Evolutionary conservation across 108 stramenopile genomes (phyloP).

Genomic region (Cyclotella atomus): DNA sequence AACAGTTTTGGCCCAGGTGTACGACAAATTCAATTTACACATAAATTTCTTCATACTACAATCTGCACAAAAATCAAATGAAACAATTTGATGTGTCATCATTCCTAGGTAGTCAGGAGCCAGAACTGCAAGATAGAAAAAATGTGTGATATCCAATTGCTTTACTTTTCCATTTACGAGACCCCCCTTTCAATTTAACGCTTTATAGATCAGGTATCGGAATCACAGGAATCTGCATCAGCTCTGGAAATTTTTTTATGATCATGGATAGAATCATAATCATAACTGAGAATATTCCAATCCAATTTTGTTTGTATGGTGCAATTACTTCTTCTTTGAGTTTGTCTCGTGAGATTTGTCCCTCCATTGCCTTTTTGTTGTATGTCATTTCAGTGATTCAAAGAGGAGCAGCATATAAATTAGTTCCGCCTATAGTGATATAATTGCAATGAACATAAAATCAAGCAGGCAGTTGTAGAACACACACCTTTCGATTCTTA

Average conservation of each 20-base stretch:
- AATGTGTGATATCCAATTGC: no score
- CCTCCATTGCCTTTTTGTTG: slow-evolving; percentile 49
- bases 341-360: slow-evolving; percentile 74
- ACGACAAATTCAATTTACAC: no score
- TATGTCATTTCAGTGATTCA: background rate
- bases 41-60: no score
- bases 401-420: no score
- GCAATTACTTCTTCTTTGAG: slow-evolving; percentile 70
- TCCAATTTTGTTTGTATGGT: slow-evolving; percentile 92
- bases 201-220: slow-evolving; percentile 76
- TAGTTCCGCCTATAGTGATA: no score
- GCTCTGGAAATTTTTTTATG: slow-evolving; percentile 76
- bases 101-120: no score
- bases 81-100: no score
- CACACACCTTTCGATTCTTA: slow-evolving; percentile 57
- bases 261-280: slow-evolving; percentile 72
- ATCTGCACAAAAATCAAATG: no score
- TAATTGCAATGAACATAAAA: background rate
- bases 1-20: no score
- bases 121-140: no score
- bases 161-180: no score
- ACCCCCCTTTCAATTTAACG: no score
- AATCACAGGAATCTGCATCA: slow-evolving; percentile 70
- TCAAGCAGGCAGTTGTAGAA: background rate
- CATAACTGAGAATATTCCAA: slow-evolving; percentile 74